These are phyloP conservation scores for Tilletiopsis washingtonensis DNA, from an alignment of 1,284 basidiomycete species.

Conservation along the genomic window DNA sequence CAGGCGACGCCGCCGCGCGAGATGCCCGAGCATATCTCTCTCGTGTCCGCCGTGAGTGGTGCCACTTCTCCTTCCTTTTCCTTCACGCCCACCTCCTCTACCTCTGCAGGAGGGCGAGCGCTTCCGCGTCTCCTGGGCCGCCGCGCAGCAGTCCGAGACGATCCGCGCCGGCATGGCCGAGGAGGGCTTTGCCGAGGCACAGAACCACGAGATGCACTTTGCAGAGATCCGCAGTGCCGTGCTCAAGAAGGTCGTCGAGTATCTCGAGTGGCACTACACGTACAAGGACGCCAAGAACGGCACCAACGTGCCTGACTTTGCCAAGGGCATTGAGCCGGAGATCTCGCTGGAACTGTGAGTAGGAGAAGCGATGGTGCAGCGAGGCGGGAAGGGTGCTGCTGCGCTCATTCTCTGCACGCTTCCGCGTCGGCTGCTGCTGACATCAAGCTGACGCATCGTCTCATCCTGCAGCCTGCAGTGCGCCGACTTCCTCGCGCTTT, in stretches of 20 bases:
- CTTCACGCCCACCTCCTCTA: too few relatives aligned
- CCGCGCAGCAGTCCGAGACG: neutral
- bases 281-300: slow-evolving; percentile 58
- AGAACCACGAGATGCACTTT: neutral
- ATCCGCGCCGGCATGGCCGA: neutral
- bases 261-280: slow-evolving; percentile 66
- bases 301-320: slow-evolving; percentile 69
- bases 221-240: slow-evolving; percentile 45
- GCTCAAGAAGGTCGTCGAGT: slow-evolving; percentile 72
- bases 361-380: too few relatives aligned
- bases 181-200: slow-evolving; percentile 7
- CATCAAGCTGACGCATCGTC: too few relatives aligned
- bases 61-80: too few relatives aligned
- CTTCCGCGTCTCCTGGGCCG: neutral
- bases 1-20: neutral
- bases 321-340: slow-evolving; percentile 68
- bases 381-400: too few relatives aligned
- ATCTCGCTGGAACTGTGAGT: slow-evolving; percentile 72
- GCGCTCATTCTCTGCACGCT: too few relatives aligned
- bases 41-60: neutral
- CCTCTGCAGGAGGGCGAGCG: neutral
- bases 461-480: too few relatives aligned
- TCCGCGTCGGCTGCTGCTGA: too few relatives aligned
- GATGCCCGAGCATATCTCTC: neutral
- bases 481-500: too few relatives aligned